Evolutionary conservation across 2,329 filamentous ascomycete genomes (phyloP).

Genomic region (Aspergillus cejpii): DNA sequence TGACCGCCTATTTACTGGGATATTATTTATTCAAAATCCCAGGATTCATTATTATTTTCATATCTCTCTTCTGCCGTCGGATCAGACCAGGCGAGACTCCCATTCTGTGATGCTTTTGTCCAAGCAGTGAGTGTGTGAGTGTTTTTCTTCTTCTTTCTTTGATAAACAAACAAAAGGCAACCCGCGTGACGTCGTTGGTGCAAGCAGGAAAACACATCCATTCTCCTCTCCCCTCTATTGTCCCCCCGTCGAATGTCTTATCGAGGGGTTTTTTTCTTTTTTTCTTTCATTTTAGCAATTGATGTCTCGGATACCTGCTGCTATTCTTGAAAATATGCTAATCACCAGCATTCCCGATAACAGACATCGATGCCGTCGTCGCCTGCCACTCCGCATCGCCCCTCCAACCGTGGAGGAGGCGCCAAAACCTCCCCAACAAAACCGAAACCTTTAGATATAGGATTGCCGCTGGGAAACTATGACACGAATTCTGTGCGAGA

Average conservation of each 20-base stretch:
- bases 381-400: conserved; percentile 34
- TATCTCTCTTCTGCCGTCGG: conserved; percentile 1
- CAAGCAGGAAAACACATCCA: not conserved
- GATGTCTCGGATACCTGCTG: conserved; percentile 11
- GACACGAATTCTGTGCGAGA: conserved; percentile 63
- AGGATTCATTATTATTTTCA: conserved; percentile 1
- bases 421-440: conserved; percentile 52
- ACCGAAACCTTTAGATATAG: conserved; percentile 47
- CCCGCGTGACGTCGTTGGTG: conserved; percentile 11
- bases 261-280: not conserved
- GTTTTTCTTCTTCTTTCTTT: not conserved
- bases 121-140: conserved; percentile 2
- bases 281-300: not conserved
- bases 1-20: conserved; percentile 12
- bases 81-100: conserved; percentile 1
- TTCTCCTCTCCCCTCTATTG: not conserved
- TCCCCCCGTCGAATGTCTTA: not conserved
- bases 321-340: conserved; percentile 9
- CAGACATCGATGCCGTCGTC: conserved; percentile 37
- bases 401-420: conserved; percentile 47
- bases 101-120: not conserved
- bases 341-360: conserved; percentile 5
- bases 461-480: conserved; percentile 50
- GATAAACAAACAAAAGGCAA: conserved; percentile 13
- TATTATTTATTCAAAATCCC: conserved; percentile 1